A percentile compares a stretch with the other conserved stretches of the same genome.
Evolutionary conservation across 1,284 basidiomycete species (phyloP).

Genomic region (Cryptococcus wingfieldii): DNA sequence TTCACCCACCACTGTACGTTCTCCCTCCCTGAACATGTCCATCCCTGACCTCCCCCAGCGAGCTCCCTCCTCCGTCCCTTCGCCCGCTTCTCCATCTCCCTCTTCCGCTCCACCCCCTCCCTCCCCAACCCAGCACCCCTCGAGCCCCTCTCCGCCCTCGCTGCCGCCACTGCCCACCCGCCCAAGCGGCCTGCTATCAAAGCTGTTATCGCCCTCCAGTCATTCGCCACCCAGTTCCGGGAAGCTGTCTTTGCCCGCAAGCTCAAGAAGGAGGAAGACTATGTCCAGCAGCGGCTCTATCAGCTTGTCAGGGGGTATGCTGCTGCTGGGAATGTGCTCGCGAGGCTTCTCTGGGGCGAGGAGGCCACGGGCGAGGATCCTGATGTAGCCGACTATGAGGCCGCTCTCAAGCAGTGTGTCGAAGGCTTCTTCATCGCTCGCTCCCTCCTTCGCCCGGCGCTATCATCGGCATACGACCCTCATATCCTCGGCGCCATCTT

Average conservation of each 20-base stretch:
- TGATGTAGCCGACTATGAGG: neutral
- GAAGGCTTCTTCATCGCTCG: constrained; percentile 12
- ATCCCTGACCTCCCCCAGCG: neutral
- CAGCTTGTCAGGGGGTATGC: constrained; percentile 7
- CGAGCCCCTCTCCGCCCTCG: neutral
- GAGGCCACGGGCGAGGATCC: neutral
- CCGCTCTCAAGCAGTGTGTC: constrained; percentile 9
- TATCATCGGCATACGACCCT: constrained; percentile 2
- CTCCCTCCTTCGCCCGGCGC: neutral
- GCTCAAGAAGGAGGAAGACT: neutral
- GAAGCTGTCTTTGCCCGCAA: neutral
- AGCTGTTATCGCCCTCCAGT: constrained; percentile 8
- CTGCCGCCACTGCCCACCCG: neutral
- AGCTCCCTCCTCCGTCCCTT: constrained; percentile 10
- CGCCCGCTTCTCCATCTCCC: constrained; percentile 14
- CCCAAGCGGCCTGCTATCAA: neutral
- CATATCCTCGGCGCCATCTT: constrained; percentile 20
- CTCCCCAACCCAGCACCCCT: constrained; percentile 3
- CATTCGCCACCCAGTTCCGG: constrained; percentile 11
- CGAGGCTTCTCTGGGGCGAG: constrained; percentile 1
- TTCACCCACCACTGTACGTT: too few species aligned
- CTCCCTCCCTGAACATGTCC: too few species aligned
- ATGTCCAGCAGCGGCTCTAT: neutral
- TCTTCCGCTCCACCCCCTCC: constrained; percentile 4
- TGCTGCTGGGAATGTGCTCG: constrained; percentile 3